Conservation (phyloP, 2,329 filamentous ascomycete genomes). For the Neopestalotiopsis clavispora region DNA sequence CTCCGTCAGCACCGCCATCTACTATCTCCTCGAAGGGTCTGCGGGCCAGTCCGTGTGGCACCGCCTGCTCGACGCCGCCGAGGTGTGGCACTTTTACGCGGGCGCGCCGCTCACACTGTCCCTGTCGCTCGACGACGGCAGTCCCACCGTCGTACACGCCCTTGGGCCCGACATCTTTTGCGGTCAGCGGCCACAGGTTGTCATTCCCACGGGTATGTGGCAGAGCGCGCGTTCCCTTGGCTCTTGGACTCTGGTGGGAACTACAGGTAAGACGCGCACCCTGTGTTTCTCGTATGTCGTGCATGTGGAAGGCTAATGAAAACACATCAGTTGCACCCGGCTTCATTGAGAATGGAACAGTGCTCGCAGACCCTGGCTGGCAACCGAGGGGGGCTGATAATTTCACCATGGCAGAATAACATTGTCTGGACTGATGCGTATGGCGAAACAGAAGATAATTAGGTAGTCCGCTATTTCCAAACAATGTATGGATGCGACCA, state of each 20-base stretch:
- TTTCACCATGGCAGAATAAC: no score
- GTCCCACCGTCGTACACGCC: constrained; percentile 36
- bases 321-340: constrained; percentile 13
- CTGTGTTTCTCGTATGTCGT: not conserved
- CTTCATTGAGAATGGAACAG: constrained; percentile 14
- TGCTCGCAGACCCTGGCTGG: constrained; percentile 16
- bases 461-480: not conserved
- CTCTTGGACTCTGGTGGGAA: constrained; percentile 54
- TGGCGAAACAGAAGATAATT: not conserved
- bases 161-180: constrained; percentile 50
- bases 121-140: constrained; percentile 49
- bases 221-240: constrained; percentile 51
- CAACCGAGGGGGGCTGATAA: not conserved
- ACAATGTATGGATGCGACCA: not conserved
- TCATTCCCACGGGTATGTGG: constrained; percentile 47
- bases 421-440: not conserved
- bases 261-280: constrained; percentile 29
- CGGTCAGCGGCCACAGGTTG: constrained; percentile 47
- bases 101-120: constrained; percentile 54
- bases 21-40: constrained; percentile 50
- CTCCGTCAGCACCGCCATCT: constrained; percentile 55
- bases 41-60: constrained; percentile 53
- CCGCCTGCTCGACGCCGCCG: constrained; percentile 49
- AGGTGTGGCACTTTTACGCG: constrained; percentile 61
- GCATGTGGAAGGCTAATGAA: not conserved